Conservation (phyloP, 192 early-diverging fungal species). For the Coemansia sp. region DNA sequence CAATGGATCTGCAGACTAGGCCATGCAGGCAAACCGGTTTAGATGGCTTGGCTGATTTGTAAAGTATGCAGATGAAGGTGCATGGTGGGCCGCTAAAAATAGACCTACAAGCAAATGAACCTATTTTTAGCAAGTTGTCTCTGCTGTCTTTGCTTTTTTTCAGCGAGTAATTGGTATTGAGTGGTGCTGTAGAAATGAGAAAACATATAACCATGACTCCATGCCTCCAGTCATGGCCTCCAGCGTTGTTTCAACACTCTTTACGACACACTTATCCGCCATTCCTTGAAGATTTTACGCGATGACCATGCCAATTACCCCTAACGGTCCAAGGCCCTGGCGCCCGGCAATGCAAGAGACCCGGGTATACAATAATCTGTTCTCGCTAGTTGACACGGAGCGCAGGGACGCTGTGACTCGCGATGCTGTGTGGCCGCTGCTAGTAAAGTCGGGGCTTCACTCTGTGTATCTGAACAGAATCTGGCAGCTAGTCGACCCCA, state of each 20-base stretch:
- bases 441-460: conserved; percentile 11
- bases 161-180: background rate
- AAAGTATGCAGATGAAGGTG: background rate
- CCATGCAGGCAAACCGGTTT: background rate
- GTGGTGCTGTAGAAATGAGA: background rate
- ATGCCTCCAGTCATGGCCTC: background rate
- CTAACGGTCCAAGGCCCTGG: conserved; percentile 20
- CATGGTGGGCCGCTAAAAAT: conserved; percentile 2
- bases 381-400: conserved; percentile 16
- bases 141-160: background rate
- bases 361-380: conserved; percentile 27
- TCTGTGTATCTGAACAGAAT: conserved; percentile 9
- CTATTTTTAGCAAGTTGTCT: background rate
- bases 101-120: background rate
- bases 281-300: background rate
- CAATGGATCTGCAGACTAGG: background rate
- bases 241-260: background rate
- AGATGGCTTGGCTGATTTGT: background rate
- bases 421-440: conserved; percentile 6
- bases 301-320: background rate
- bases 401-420: background rate
- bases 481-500: conserved; percentile 7
- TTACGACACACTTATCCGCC: background rate
- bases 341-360: conserved; percentile 31
- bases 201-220: background rate